Evolutionary conservation across 2,329 filamentous ascomycete genomes (phyloP), one percentile per base, ranked within the genome.

Genomic region (Stachybotrys chlorohalonatus): DNA sequence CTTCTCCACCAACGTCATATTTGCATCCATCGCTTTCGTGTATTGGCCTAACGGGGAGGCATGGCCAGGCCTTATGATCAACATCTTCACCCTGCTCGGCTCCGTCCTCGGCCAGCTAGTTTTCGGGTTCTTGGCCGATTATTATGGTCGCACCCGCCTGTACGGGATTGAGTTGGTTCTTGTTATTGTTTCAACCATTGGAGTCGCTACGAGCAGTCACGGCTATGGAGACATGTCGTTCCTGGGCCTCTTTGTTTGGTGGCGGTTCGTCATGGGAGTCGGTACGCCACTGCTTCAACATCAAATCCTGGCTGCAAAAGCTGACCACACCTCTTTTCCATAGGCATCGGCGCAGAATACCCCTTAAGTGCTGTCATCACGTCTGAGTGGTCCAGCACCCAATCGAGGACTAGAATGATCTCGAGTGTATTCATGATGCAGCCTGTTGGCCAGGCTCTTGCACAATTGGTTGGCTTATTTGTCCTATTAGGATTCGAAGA

Each of bases 341-440:
- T 16, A 77, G 82, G 82, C 1, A 83, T 86, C 39, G 83, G 83
- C n/a, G 84, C 81, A 15, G 84, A 87, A 66, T 87, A 87, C 63
- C 85, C 85, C 1, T 70, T 88, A 2, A 82, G 77, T 49, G 84
- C 84, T 0, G 80, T 87, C 8, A 88, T 89, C 39, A 85, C 83
- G 0, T 80, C 84, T 1, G 85, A 88, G 73, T 87, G 78, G 72
- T 73, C 78, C 6, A 80, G 77, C 53, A 86, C 82, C 0, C 79
- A 78, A 51, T 83, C 83, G n/a, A 74, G 85, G 51, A 80, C 80
- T n/a, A 81, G 77, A 17, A 87, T 87, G 84, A 72, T 88, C 59
- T 81, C 84, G 6, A 78, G 78, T 4, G 83, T 88, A 36, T 87
- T 88, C 64, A 75, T 86, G 60, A 86, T 86, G 80, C 85, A 88